phyloP scores from a whole-genome alignment of 1,284 basidiomycete genomes.

The Cryptococcus sp. region DNA sequence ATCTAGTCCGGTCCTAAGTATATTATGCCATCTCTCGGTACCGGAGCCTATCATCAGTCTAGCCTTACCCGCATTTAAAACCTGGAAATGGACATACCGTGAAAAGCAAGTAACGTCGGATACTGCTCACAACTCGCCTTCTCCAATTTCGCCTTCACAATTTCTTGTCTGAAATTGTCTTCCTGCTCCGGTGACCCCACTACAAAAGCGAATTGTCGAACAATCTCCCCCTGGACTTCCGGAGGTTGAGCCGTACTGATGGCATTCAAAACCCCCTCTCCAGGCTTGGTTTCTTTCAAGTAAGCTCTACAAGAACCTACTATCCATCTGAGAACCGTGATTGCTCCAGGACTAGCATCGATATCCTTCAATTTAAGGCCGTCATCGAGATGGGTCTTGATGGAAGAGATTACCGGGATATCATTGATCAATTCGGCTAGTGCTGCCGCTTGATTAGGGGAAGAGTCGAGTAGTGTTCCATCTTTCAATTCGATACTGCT shows the following conservation, averaged over 20 bases:
- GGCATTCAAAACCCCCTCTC: slow-evolving; percentile 13
- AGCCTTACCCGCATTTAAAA: not conserved
- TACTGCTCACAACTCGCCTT: slow-evolving; percentile 10
- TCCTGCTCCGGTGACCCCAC: slow-evolving; percentile 27
- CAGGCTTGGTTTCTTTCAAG: slow-evolving; percentile 18
- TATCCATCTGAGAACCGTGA: slow-evolving; percentile 24
- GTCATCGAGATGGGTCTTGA: slow-evolving; percentile 10
- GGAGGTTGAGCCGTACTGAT: not conserved
- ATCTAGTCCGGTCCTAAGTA: slow-evolving; percentile 23
- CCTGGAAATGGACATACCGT: slow-evolving; percentile 10
- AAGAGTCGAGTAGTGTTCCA: not conserved
- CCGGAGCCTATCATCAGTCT: slow-evolving; percentile 11
- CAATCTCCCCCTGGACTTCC: not conserved
- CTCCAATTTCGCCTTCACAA: slow-evolving; percentile 8
- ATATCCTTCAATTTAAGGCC: slow-evolving; percentile 11
- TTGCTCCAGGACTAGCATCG: slow-evolving; percentile 8
- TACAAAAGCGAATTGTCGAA: slow-evolving; percentile 26
- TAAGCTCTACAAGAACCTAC: slow-evolving; percentile 25
- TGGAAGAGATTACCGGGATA: slow-evolving; percentile 16
- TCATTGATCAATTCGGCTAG: slow-evolving; percentile 21
- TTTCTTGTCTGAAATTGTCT: slow-evolving; percentile 18
- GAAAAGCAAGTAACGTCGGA: slow-evolving; percentile 25
- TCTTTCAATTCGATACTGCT: not conserved
- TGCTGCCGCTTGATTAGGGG: slow-evolving; percentile 5
- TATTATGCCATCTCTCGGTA: slow-evolving; percentile 26